phyloP scores from a whole-genome alignment of 371 early-diverging fungal species.

The Catenaria anguillulae region DNA sequence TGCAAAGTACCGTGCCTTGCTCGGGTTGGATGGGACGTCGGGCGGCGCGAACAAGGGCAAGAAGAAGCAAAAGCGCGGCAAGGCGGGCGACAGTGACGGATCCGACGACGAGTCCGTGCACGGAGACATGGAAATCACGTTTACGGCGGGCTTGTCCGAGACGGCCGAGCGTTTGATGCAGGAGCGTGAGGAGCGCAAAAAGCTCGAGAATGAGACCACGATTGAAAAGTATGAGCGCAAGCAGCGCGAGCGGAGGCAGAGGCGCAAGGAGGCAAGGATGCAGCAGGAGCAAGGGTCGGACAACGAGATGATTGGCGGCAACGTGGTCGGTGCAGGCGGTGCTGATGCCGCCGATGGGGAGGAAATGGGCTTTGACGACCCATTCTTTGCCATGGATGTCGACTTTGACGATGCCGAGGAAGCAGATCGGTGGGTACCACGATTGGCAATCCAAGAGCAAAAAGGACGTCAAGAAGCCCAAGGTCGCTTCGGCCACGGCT shows the following conservation, averaged over 20 bases:
- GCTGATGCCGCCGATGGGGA: constrained; percentile 2
- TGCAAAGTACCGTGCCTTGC: constrained; percentile 48
- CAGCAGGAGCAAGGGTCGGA: neutral
- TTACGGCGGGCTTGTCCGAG: constrained; percentile 79
- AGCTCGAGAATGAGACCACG: constrained; percentile 53
- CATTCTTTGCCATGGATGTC: constrained; percentile 9
- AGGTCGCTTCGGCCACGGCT: constrained; percentile 49
- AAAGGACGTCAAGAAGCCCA: constrained; percentile 33
- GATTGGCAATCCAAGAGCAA: constrained; percentile 16
- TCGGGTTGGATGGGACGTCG: constrained; percentile 31
- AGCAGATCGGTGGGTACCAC: constrained; percentile 9
- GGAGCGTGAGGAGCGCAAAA: constrained; percentile 28
- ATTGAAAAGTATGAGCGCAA: constrained; percentile 70
- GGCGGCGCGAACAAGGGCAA: constrained; percentile 25
- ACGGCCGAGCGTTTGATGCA: constrained; percentile 40
- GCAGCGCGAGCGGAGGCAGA: constrained; percentile 50
- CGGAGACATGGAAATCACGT: constrained; percentile 85
- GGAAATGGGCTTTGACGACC: constrained; percentile 10
- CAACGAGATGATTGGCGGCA: neutral
- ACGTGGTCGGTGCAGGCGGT: neutral
- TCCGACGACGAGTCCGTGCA: constrained; percentile 31
- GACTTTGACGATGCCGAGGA: constrained; percentile 5
- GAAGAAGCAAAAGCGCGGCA: constrained; percentile 6
- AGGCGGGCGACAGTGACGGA: constrained; percentile 16
- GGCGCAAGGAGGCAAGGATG: constrained; percentile 10